Evolutionary conservation across 73 alveolate genomes (phyloP).

Genomic region (Uronychia setigera): DNA sequence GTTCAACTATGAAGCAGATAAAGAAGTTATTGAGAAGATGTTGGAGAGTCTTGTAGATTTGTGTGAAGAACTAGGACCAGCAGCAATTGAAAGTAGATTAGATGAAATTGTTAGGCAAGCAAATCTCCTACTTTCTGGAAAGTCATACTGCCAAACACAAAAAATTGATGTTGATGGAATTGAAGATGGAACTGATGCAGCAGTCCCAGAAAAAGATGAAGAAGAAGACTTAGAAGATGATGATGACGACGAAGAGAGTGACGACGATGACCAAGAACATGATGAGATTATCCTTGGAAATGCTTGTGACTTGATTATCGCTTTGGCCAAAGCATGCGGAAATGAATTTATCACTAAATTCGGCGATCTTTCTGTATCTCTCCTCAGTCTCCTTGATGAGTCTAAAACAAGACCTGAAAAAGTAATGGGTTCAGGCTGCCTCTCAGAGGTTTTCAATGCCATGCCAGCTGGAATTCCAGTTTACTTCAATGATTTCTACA

Average conservation of each 20-base stretch:
- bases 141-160: conserved; percentile 29
- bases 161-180: conserved; percentile 32
- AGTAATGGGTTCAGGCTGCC: conserved; percentile 59
- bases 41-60: conserved; percentile 56
- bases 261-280: conserved; percentile 62
- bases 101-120: conserved; percentile 34
- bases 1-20: conserved; percentile 52
- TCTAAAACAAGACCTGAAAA: conserved; percentile 58
- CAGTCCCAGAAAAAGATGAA: conserved; percentile 45
- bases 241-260: conserved; percentile 54
- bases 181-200: conserved; percentile 62
- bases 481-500: conserved; percentile 36
- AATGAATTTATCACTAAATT: conserved; percentile 42
- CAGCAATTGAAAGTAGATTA: conserved; percentile 22
- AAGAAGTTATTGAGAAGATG: conserved; percentile 65
- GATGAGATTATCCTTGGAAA: conserved; percentile 67
- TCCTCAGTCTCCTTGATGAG: conserved; percentile 42
- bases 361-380: conserved; percentile 33
- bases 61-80: conserved; percentile 65
- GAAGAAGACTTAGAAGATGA: conserved; percentile 17
- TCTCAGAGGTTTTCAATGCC: conserved; percentile 55
- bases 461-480: conserved; percentile 38
- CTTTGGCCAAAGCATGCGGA: conserved; percentile 54
- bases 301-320: conserved; percentile 41
- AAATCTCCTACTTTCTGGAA: conserved; percentile 29